These are phyloP conservation scores for Nitzschia sp. DNA, from an alignment of 108 stramenopile genomes.

Conservation along the genomic window DNA sequence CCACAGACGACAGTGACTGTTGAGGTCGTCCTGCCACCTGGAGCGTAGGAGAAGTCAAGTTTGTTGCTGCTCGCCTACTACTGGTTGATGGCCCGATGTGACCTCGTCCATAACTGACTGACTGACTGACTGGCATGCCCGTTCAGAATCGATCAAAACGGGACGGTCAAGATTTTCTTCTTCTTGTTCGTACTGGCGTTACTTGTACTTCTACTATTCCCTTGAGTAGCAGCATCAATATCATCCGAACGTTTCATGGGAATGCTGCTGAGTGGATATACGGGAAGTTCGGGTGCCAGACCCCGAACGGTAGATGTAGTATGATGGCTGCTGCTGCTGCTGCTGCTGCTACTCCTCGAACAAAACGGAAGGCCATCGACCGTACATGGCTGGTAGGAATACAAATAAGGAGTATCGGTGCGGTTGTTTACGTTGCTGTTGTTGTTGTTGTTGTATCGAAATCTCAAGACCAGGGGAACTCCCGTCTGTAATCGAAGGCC, in stretches of 20 bases:
- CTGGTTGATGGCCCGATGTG: too few relatives aligned
- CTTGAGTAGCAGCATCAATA: too few relatives aligned
- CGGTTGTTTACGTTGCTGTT: not conserved
- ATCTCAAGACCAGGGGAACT: constrained; percentile 47
- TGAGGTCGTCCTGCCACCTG: too few relatives aligned
- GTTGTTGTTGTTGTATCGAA: constrained; percentile 15
- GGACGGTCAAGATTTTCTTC: too few relatives aligned
- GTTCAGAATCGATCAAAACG: too few relatives aligned
- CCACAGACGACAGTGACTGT: too few relatives aligned
- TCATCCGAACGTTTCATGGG: constrained; percentile 17
- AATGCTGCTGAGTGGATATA: constrained; percentile 12
- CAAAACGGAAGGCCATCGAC: constrained; percentile 3
- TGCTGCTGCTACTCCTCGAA: not conserved
- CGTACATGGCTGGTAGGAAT: not conserved
- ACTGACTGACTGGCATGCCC: too few relatives aligned
- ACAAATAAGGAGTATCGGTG: not conserved
- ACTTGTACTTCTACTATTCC: too few relatives aligned
- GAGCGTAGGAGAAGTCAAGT: too few relatives aligned
- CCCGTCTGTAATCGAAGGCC: constrained; percentile 52
- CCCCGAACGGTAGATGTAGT: not conserved
- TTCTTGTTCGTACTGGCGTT: too few relatives aligned
- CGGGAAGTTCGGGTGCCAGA: constrained; percentile 9
- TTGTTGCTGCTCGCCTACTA: too few relatives aligned
- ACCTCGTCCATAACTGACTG: too few relatives aligned
- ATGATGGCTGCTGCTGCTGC: not conserved